phyloP scores from a whole-genome alignment of 2,329 filamentous ascomycete species.

The Hypoxylon sp. region DNA sequence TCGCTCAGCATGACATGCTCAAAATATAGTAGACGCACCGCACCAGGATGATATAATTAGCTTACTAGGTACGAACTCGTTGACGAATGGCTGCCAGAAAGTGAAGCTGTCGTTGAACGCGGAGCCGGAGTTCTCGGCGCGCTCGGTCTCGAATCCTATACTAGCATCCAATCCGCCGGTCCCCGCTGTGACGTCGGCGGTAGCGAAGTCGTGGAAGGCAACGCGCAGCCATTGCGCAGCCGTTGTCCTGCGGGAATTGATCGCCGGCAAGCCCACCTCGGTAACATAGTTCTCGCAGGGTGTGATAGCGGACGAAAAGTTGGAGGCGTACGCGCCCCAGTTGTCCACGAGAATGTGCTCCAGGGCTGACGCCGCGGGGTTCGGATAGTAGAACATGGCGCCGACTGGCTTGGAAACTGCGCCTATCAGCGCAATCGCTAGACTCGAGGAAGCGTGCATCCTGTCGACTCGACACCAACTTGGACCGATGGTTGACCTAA shows the following conservation, averaged over 20 bases:
- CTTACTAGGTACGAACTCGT: conserved; percentile 52
- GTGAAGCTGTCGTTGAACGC: conserved; percentile 53
- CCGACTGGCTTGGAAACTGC: conserved; percentile 7
- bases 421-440: conserved; percentile 19
- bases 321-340: conserved; percentile 49
- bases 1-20: conserved; percentile 16
- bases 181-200: conserved; percentile 46
- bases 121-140: conserved; percentile 50
- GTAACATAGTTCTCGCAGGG: conserved; percentile 51
- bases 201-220: conserved; percentile 52
- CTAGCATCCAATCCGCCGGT: conserved; percentile 53
- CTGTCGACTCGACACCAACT: conserved; percentile 8
- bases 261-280: conserved; percentile 42
- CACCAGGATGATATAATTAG: conserved; percentile 10
- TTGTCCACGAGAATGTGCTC: conserved; percentile 52
- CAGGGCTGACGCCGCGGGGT: conserved; percentile 41
- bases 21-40: background rate
- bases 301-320: conserved; percentile 51
- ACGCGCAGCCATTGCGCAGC: conserved; percentile 52
- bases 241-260: conserved; percentile 49
- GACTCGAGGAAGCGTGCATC: conserved; percentile 23
- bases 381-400: conserved; percentile 52
- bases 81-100: conserved; percentile 52
- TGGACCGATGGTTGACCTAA: conserved; percentile 2
- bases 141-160: conserved; percentile 52